Evolutionary conservation across 2,329 filamentous ascomycete genomes (phyloP).

Genomic region (Chrysoporthe cubensis): DNA sequence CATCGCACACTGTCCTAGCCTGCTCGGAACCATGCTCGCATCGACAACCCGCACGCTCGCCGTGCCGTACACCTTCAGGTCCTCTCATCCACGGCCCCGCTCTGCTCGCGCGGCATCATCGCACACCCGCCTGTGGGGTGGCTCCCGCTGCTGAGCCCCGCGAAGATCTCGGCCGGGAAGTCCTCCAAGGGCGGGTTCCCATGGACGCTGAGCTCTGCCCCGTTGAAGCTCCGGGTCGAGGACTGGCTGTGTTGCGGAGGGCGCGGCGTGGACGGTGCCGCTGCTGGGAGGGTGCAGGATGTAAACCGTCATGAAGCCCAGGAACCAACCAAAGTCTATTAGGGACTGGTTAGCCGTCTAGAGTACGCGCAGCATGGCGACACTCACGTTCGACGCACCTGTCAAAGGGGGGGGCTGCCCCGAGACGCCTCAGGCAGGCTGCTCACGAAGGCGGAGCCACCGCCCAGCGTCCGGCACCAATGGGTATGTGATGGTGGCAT

Average conservation of each 20-base stretch:
- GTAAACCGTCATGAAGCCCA: constrained; percentile 6
- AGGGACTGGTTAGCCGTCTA: constrained; percentile 2
- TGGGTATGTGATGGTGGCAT: constrained; percentile 42
- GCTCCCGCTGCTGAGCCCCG: background rate
- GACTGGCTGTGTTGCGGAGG: background rate
- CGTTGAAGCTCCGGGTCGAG: constrained; percentile 6
- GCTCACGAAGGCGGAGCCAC: constrained; percentile 39
- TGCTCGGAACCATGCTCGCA: constrained; percentile 10
- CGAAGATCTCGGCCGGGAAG: background rate
- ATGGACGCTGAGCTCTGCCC: constrained; percentile 3
- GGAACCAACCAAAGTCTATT: constrained; percentile 6
- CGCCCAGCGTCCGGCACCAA: constrained; percentile 60
- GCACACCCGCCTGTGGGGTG: constrained; percentile 19
- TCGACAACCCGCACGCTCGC: constrained; percentile 22
- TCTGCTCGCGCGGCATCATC: constrained; percentile 22
- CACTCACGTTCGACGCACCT: background rate
- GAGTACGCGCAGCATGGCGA: constrained; percentile 6
- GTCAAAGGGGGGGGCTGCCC: background rate
- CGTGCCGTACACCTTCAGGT: constrained; percentile 25
- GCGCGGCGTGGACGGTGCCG: constrained; percentile 10
- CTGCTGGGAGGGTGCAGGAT: constrained; percentile 18
- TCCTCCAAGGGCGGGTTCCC: background rate
- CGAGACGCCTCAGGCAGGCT: background rate
- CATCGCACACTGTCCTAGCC: constrained; percentile 6
- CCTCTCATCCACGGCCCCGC: constrained; percentile 21